Evolutionary conservation across 2,329 filamentous ascomycete species (phyloP).

Genomic region (Xylaria sp.): DNA sequence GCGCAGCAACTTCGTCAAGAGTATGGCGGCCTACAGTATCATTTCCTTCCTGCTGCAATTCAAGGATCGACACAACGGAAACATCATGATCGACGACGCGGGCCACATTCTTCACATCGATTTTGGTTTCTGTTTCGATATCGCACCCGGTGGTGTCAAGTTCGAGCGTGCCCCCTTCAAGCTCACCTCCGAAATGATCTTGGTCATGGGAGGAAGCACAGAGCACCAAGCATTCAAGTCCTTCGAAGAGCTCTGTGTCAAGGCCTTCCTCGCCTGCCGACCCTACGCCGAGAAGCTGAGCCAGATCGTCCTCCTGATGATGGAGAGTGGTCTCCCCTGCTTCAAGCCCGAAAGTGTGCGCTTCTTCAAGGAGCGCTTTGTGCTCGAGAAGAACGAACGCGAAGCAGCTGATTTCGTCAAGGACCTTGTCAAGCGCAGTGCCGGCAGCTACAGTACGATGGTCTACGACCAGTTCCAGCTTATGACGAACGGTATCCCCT

Average conservation of each 20-base stretch:
- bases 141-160: conserved; percentile 91
- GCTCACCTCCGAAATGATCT: conserved; percentile 93
- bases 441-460: conserved; percentile 83
- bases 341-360: conserved; percentile 95
- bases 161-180: conserved; percentile 99
- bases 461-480: conserved; percentile 98
- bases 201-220: conserved; percentile 91
- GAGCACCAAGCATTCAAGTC: conserved; percentile 85
- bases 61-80: conserved; percentile 98
- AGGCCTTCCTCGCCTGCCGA: conserved; percentile 83
- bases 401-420: conserved; percentile 95
- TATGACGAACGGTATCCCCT: conserved; percentile 94
- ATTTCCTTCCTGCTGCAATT: conserved; percentile 97
- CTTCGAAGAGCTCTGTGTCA: conserved; percentile 95
- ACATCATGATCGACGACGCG: conserved; percentile 98
- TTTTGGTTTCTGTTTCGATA: conserved; percentile 99
- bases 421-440: conserved; percentile 82
- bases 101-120: conserved; percentile 98
- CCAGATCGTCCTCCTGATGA: conserved; percentile 89
- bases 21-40: conserved; percentile 96
- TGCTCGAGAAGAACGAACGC: conserved; percentile 82
- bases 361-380: conserved; percentile 89
- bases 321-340: conserved; percentile 91
- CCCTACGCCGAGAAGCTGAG: conserved; percentile 84
- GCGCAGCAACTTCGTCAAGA: conserved; percentile 96